Conservation (phyloP, 2,329 filamentous ascomycete genomes). For the Calonectria pteridis region DNA sequence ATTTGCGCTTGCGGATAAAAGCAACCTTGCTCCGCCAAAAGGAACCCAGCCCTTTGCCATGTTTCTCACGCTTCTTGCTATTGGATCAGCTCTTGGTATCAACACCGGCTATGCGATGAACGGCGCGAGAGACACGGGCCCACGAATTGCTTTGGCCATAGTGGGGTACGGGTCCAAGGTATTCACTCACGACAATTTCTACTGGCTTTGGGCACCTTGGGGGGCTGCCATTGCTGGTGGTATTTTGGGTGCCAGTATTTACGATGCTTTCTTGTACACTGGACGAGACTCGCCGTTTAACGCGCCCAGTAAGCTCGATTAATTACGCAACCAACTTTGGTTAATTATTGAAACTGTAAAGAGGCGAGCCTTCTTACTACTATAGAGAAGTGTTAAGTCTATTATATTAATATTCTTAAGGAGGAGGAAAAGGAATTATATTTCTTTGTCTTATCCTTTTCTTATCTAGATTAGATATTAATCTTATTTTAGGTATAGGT, state of each 20-base stretch:
- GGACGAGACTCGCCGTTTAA: slow-evolving; percentile 11
- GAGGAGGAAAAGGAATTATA: no score
- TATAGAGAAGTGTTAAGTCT: no score
- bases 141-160: background rate
- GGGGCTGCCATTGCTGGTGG: background rate
- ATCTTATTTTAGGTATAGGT: no score
- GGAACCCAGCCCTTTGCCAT: slow-evolving; percentile 15
- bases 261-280: slow-evolving; percentile 6
- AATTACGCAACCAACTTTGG: background rate
- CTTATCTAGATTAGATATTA: no score
- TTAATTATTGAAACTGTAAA: no score
- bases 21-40: slow-evolving; percentile 9
- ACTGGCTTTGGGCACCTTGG: slow-evolving; percentile 9
- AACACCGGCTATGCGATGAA: slow-evolving; percentile 5
- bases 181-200: background rate
- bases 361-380: no score
- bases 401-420: no score
- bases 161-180: background rate
- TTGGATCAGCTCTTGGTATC: background rate
- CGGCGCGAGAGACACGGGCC: background rate
- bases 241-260: background rate
- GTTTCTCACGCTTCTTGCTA: background rate
- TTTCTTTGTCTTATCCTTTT: no score
- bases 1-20: slow-evolving; percentile 10
- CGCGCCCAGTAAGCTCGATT: background rate